Evolutionary conservation across 2,329 filamentous ascomycete species (phyloP).

Genomic region (Xylariaceae sp.): DNA sequence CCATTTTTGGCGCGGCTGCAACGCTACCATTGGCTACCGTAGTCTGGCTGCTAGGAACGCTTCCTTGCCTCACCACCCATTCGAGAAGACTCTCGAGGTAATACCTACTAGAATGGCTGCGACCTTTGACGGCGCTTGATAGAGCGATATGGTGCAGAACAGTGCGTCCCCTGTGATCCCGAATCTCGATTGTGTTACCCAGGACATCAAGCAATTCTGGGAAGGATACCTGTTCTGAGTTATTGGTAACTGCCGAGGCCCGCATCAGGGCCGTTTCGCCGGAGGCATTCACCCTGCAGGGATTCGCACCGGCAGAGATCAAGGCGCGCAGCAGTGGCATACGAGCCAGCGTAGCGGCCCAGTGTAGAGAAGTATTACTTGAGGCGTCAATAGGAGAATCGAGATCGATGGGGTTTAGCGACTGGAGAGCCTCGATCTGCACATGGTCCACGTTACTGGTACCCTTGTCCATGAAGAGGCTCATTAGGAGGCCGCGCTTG

Average conservation of each 20-base stretch:
- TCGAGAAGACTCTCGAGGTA: conserved; percentile 94
- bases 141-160: conserved; percentile 96
- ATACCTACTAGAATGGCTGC: conserved; percentile 89
- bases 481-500: conserved; percentile 82
- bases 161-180: conserved; percentile 87
- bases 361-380: conserved; percentile 89
- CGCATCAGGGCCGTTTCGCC: conserved; percentile 94
- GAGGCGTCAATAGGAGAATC: conserved; percentile 92
- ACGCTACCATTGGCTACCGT: conserved; percentile 39
- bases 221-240: conserved; percentile 88
- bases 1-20: conserved; percentile 68
- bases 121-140: conserved; percentile 92
- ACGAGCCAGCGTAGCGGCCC: conserved; percentile 91
- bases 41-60: conserved; percentile 61
- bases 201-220: conserved; percentile 88
- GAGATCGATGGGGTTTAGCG: conserved; percentile 78
- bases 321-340: conserved; percentile 82
- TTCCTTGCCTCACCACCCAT: conserved; percentile 88
- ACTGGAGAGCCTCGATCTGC: conserved; percentile 77
- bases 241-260: conserved; percentile 91
- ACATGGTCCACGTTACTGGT: conserved; percentile 69
- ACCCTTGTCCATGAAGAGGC: conserved; percentile 78
- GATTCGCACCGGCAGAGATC: conserved; percentile 83
- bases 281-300: conserved; percentile 84
- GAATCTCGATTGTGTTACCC: conserved; percentile 86